Evolutionary conservation across 345 rosid species (phyloP).

Genomic region (Syzygium aqueum): DNA sequence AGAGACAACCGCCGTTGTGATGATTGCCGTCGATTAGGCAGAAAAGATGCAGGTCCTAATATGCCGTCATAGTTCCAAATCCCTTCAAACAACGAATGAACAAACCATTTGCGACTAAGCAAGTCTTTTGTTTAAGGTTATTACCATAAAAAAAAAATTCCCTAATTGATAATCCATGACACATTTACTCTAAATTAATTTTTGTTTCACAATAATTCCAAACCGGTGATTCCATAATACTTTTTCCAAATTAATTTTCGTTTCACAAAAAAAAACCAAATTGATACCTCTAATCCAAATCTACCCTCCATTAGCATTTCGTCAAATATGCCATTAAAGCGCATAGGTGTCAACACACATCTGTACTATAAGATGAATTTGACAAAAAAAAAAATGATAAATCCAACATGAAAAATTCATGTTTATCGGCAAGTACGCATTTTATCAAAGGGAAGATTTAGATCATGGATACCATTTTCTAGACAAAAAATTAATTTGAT

Average conservation of each 20-base stretch:
- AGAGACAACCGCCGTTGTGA: rapidly evolving
- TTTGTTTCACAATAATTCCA: background rate
- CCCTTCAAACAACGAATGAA: background rate
- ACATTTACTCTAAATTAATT: background rate
- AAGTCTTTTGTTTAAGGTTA: background rate
- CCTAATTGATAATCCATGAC: background rate
- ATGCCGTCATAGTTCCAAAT: background rate
- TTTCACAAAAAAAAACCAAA: background rate
- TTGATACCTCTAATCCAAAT: background rate
- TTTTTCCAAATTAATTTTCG: background rate
- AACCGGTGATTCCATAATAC: background rate
- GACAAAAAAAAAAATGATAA: background rate
- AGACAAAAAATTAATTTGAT: background rate
- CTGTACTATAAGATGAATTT: background rate
- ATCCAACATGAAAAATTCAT: background rate
- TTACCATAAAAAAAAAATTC: background rate
- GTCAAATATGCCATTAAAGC: background rate
- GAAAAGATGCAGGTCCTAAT: background rate
- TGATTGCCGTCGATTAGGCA: background rate
- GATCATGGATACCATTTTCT: background rate
- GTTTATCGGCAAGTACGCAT: background rate
- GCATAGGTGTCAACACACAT: background rate
- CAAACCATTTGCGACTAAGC: background rate
- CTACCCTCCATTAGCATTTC: background rate
- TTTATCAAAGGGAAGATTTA: background rate